These are phyloP conservation scores for Acacia pycnantha DNA, from an alignment of 331 rosid genomes.

Conservation along the genomic window DNA sequence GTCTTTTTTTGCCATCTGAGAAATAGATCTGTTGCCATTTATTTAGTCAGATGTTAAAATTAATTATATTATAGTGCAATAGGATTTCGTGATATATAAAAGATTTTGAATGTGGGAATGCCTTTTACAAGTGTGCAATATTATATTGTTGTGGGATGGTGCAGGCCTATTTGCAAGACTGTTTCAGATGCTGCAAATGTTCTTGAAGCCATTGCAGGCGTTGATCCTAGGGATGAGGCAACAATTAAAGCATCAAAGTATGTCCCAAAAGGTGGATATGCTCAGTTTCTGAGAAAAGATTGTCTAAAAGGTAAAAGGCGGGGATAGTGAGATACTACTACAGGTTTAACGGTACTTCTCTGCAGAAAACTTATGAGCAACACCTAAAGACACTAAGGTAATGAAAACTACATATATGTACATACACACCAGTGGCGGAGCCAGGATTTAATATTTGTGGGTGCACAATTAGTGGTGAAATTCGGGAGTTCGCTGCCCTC, in stretches of 20 bases:
- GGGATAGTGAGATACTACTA: slow-evolving; percentile 39
- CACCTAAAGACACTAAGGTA: slow-evolving; percentile 57
- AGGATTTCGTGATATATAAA: neutral
- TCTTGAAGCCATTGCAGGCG: slow-evolving; percentile 56
- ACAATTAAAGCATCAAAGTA: slow-evolving; percentile 47
- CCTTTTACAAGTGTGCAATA: neutral
- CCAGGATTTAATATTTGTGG: no score
- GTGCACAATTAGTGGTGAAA: no score
- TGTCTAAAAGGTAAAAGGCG: slow-evolving; percentile 60
- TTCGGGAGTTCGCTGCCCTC: no score
- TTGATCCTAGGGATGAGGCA: slow-evolving; percentile 41
- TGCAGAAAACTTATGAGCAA: slow-evolving; percentile 29
- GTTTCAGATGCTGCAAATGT: slow-evolving; percentile 62
- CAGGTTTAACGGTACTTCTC: slow-evolving; percentile 21
- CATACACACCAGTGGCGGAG: no score
- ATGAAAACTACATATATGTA: no score
- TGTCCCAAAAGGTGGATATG: slow-evolving; percentile 59
- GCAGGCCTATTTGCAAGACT: slow-evolving; percentile 71
- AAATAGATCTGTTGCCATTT: no score
- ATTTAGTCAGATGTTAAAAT: neutral
- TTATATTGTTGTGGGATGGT: neutral
- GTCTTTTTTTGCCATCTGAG: no score
- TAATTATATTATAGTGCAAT: neutral
- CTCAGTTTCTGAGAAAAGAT: slow-evolving; percentile 53
- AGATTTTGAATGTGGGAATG: neutral